These are phyloP conservation scores for Teratosphaeria pseudoeucalypti DNA, from an alignment of 2,329 filamentous ascomycete species.

Conservation along the genomic window DNA sequence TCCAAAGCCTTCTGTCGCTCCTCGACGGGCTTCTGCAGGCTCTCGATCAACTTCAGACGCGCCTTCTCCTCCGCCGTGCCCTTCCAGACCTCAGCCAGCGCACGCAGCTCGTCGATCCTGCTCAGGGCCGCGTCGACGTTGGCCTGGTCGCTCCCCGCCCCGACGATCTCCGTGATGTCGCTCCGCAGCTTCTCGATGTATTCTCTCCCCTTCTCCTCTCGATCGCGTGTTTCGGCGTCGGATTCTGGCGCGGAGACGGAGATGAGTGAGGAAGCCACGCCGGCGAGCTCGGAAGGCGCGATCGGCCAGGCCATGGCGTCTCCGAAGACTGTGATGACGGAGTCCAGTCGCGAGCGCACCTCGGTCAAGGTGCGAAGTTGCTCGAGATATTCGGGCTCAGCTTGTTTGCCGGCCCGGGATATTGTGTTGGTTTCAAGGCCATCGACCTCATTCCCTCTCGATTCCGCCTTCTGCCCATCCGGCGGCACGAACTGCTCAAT, in stretches of 20 bases:
- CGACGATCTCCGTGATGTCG: conserved; percentile 61
- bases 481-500: conserved; percentile 51
- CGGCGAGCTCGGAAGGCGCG: conserved; percentile 77
- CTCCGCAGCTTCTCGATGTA: conserved; percentile 59
- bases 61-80: conserved; percentile 94
- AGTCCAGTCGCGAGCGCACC: conserved; percentile 74
- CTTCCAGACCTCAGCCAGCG: conserved; percentile 74
- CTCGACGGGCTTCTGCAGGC: conserved; percentile 70
- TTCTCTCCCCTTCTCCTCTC: conserved; percentile 78
- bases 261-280: conserved; percentile 70
- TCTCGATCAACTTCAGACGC: conserved; percentile 69
- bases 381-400: conserved; percentile 50
- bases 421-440: conserved; percentile 6
- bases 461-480: background rate
- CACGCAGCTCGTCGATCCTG: conserved; percentile 66
- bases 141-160: conserved; percentile 42
- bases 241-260: conserved; percentile 74
- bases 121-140: conserved; percentile 64
- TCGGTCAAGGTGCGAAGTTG: conserved; percentile 73
- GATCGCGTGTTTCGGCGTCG: conserved; percentile 48
- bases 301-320: conserved; percentile 93
- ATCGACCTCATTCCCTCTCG: background rate
- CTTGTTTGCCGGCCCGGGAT: conserved; percentile 29
- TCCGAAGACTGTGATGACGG: conserved; percentile 83
- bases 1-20: conserved; percentile 46